These are phyloP conservation scores for Claviceps humidiphila DNA, from an alignment of 2,329 filamentous ascomycete species.

Conservation along the genomic window DNA sequence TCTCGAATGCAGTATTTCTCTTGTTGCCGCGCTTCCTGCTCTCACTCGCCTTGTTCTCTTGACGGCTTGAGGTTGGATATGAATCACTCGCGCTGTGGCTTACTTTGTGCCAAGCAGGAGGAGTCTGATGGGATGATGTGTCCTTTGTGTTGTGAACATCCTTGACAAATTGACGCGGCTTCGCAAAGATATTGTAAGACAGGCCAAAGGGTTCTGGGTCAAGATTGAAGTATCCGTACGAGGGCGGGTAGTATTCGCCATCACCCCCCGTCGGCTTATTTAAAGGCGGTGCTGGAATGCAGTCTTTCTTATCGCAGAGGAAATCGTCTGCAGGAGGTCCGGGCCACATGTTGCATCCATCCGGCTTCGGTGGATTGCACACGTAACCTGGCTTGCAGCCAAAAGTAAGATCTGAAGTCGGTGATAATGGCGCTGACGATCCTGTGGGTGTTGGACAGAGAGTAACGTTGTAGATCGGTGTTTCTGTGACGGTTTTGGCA, in stretches of 20 bases:
- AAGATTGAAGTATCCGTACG: conserved; percentile 49
- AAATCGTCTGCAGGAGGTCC: conserved; percentile 32
- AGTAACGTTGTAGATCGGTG: conserved; percentile 18
- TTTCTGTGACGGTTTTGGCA: conserved; percentile 16
- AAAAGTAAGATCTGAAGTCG: conserved; percentile 32
- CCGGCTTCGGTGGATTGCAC: conserved; percentile 37
- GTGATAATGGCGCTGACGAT: conserved; percentile 16
- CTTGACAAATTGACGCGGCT: conserved; percentile 23
- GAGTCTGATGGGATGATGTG: conserved; percentile 36
- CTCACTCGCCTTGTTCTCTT: not conserved
- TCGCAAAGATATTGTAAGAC: conserved; percentile 46
- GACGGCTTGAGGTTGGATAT: not conserved
- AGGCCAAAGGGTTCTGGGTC: conserved; percentile 48
- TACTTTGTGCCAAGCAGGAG: conserved; percentile 21
- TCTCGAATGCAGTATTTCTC: conserved; percentile 28
- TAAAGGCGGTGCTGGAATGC: conserved; percentile 27
- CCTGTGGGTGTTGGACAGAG: conserved; percentile 34
- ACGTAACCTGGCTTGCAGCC: conserved; percentile 40
- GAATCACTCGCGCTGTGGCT: not conserved
- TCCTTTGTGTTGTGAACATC: conserved; percentile 28
- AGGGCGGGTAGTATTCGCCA: conserved; percentile 36
- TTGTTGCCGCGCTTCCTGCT: conserved; percentile 16
- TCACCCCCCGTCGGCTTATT: conserved; percentile 27
- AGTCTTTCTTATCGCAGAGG: conserved; percentile 31
- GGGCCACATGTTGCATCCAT: conserved; percentile 37